A percentile compares a stretch with the other conserved stretches of the same genome.
phyloP scores from a whole-genome alignment of 169 alveolate species.

The Eimeria falciformis region DNA sequence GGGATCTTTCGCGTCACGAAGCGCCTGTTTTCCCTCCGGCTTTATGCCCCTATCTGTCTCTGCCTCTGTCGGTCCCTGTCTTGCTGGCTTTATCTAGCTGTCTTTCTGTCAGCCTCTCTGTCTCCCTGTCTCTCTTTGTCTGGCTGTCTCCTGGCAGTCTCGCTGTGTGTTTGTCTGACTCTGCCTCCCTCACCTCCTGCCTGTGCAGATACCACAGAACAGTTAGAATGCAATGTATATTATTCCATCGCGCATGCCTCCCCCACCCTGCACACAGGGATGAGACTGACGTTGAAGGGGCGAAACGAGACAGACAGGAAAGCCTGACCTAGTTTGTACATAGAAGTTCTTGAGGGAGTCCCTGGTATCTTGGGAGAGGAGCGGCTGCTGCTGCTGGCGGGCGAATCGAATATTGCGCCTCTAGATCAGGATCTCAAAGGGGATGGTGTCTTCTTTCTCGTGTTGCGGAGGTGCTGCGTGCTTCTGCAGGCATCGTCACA shows the following conservation, averaged over 20 bases:
- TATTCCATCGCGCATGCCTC: no score
- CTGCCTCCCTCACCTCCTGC: slow-evolving; percentile 66
- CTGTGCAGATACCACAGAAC: slow-evolving; percentile 12
- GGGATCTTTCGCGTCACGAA: slow-evolving; percentile 90
- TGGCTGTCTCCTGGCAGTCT: no score
- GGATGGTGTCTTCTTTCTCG: slow-evolving; percentile 82
- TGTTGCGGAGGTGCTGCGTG: slow-evolving; percentile 62
- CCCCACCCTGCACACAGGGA: no score
- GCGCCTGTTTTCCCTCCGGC: slow-evolving; percentile 83
- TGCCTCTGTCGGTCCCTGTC: no score
- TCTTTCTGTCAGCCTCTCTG: no score
- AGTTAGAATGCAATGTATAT: no score
- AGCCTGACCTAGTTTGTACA: slow-evolving; percentile 92
- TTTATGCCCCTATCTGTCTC: slow-evolving; percentile 88
- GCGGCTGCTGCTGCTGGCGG: slow-evolving; percentile 93
- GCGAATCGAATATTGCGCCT: slow-evolving; percentile 93
- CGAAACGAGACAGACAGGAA: neutral
- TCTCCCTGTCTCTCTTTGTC: no score
- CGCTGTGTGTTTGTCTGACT: no score
- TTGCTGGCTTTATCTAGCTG: no score
- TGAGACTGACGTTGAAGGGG: no score
- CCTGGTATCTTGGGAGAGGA: slow-evolving; percentile 96
- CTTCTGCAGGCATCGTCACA: slow-evolving; percentile 6
- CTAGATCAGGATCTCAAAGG: slow-evolving; percentile 85
- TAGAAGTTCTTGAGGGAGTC: slow-evolving; percentile 95